Conservation (phyloP, 805 yeast species). For the Yarrowia sp. region DNA sequence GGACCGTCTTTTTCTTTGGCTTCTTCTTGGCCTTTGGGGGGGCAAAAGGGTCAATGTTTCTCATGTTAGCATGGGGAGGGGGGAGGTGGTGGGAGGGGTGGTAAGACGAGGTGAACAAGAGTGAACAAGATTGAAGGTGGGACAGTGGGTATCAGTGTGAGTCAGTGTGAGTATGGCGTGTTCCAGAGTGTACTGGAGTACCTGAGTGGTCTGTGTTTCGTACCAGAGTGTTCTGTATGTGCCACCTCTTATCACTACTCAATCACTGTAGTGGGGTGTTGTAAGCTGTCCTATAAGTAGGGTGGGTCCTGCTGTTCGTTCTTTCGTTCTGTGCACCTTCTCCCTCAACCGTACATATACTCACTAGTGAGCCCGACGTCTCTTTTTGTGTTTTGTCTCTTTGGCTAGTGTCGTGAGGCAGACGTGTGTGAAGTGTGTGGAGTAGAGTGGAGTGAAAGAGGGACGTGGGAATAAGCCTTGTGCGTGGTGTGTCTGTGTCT, state of each 20-base stretch:
- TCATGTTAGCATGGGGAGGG: constrained; percentile 19
- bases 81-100: background rate
- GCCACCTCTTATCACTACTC: background rate
- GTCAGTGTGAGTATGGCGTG: too few species aligned
- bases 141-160: too few species aligned
- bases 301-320: too few species aligned
- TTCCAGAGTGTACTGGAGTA: too few species aligned
- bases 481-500: background rate
- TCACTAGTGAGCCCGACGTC: constrained; percentile 8
- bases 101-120: too few species aligned
- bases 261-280: background rate
- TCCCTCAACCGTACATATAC: background rate
- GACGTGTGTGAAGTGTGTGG: background rate
- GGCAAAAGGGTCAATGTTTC: constrained; percentile 31
- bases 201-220: too few species aligned
- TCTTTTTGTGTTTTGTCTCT: background rate
- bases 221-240: too few species aligned
- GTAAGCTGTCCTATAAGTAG: too few species aligned
- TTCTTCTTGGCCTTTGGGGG: constrained; percentile 30
- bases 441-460: background rate
- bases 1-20: constrained; percentile 18
- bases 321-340: background rate
- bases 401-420: constrained; percentile 12
- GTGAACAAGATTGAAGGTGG: too few species aligned
- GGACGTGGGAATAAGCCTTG: constrained; percentile 10